Percentiles rank a stretch among this genome's conserved stretches.
These are phyloP conservation scores for Xylariomycetidae sp. DNA, from an alignment of 2,329 filamentous ascomycete genomes.

Conservation along the genomic window DNA sequence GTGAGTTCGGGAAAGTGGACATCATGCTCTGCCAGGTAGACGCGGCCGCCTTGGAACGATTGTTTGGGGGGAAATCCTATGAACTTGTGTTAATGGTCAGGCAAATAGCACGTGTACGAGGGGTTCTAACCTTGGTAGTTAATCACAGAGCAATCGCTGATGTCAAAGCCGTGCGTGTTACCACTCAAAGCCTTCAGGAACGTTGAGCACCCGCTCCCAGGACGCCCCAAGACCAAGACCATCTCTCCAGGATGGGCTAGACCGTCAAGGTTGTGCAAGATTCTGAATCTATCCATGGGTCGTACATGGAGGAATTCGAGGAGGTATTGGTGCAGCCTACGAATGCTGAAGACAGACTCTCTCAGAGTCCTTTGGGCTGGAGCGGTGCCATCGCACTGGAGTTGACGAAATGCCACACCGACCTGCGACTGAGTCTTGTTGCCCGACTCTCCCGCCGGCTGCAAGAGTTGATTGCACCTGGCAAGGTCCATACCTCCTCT, in stretches of 20 bases:
- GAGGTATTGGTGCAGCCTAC: too few species aligned
- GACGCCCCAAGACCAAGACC: conserved; percentile 50
- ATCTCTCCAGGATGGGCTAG: conserved; percentile 47
- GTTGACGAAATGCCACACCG: too few species aligned
- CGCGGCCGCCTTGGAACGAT: conserved; percentile 79
- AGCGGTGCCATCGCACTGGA: too few species aligned
- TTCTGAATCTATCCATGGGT: too few species aligned
- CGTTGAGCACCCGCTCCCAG: conserved; percentile 68
- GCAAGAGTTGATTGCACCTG: too few species aligned
- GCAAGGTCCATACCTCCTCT: too few species aligned
- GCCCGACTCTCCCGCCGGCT: too few species aligned
- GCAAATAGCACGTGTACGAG: too few species aligned
- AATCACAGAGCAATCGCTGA: conserved; percentile 62
- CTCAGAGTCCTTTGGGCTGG: too few species aligned
- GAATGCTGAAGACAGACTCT: too few species aligned
- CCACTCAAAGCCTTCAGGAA: conserved; percentile 77
- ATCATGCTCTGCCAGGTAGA: conserved; percentile 79
- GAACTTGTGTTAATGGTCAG: conserved; percentile 25
- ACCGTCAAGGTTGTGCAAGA: conserved; percentile 42
- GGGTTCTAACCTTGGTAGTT: conserved; percentile 84
- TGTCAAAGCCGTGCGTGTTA: conserved; percentile 69
- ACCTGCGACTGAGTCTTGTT: too few species aligned
- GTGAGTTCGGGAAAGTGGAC: conserved; percentile 71
- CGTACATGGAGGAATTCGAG: too few species aligned
- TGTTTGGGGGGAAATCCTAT: conserved; percentile 36